phyloP scores from a whole-genome alignment of 2,329 filamentous ascomycete genomes.

The Metarhizium anisopliae region DNA sequence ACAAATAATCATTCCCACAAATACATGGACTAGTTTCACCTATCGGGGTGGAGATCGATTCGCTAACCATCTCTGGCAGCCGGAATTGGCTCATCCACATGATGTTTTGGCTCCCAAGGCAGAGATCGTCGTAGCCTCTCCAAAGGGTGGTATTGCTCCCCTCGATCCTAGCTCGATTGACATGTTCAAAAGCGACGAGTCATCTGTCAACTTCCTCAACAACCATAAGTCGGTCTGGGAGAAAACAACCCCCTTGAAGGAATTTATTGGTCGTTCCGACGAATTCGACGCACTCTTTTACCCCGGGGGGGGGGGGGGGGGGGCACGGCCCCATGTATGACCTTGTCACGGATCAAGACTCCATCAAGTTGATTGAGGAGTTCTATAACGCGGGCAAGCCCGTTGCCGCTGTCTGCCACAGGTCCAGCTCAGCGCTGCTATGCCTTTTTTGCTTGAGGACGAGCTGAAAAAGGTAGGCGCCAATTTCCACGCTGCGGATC shows the following conservation, averaged over 20 bases:
- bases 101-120: slow-evolving; percentile 44
- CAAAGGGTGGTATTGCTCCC: slow-evolving; percentile 51
- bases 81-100: slow-evolving; percentile 58
- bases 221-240: slow-evolving; percentile 53
- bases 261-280: slow-evolving; percentile 43
- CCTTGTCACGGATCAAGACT: slow-evolving; percentile 46
- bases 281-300: slow-evolving; percentile 57
- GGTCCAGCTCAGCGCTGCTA: slow-evolving; percentile 35
- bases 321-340: slow-evolving; percentile 61
- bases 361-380: slow-evolving; percentile 50
- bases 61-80: slow-evolving; percentile 20
- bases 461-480: slow-evolving; percentile 43
- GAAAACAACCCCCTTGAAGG: slow-evolving; percentile 48
- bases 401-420: slow-evolving; percentile 60
- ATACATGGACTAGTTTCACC: background rate
- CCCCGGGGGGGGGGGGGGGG: slow-evolving; percentile 36
- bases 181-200: slow-evolving; percentile 41
- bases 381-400: slow-evolving; percentile 54
- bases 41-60: background rate
- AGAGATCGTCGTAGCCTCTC: slow-evolving; percentile 51
- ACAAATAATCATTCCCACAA: background rate
- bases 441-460: slow-evolving; percentile 53
- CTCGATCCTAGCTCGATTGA: slow-evolving; percentile 52
- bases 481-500: slow-evolving; percentile 44
- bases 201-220: slow-evolving; percentile 44